phyloP scores from a whole-genome alignment of 2,329 filamentous ascomycete genomes.

The Salinomyces thailandicus region DNA sequence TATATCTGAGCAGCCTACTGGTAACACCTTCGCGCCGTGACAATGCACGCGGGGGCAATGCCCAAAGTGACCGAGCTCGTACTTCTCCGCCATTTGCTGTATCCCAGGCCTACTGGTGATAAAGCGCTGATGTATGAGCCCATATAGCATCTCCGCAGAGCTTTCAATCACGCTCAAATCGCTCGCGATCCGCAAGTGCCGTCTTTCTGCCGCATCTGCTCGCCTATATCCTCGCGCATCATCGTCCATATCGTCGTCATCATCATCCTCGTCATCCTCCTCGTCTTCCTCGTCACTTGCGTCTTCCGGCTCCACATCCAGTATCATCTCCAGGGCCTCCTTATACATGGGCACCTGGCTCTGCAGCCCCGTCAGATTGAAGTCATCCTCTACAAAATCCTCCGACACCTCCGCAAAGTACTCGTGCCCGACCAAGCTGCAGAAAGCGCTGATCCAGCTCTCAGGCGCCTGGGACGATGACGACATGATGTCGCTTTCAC shows the following conservation, averaged over 20 bases:
- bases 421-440: conserved; percentile 87
- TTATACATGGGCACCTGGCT: conserved; percentile 98
- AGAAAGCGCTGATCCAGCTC: conserved; percentile 98
- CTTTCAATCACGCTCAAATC: conserved; percentile 94
- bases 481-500: conserved; percentile 42
- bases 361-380: conserved; percentile 92
- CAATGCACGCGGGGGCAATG: conserved; percentile 91
- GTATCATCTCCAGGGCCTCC: conserved; percentile 96
- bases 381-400: conserved; percentile 99
- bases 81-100: conserved; percentile 99
- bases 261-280: conserved; percentile 52
- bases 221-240: conserved; percentile 31
- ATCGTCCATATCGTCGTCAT: conserved; percentile 41
- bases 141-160: conserved; percentile 95
- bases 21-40: conserved; percentile 78
- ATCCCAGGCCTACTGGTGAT: conserved; percentile 94
- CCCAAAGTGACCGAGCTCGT: conserved; percentile 92
- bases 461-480: conserved; percentile 54
- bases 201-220: conserved; percentile 49
- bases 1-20: conserved; percentile 87
- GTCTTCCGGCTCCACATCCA: conserved; percentile 95
- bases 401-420: conserved; percentile 98
- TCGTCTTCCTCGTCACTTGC: conserved; percentile 77
- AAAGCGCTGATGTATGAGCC: conserved; percentile 94
- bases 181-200: conserved; percentile 78